Evolutionary conservation across 73 alveolate species (phyloP).

Genomic region (Tetrahymena elliotti): DNA sequence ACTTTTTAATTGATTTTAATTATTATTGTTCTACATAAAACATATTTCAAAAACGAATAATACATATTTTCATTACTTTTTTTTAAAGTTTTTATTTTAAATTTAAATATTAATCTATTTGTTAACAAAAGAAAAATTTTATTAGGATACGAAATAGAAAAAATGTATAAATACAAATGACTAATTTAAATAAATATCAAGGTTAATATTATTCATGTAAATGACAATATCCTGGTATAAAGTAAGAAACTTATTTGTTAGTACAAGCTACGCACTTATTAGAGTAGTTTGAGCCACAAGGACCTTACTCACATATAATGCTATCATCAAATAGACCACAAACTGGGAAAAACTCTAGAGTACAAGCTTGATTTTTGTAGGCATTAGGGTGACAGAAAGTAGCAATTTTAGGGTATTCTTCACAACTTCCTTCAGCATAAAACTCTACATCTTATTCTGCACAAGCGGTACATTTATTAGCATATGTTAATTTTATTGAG

Average conservation of each 20-base stretch:
- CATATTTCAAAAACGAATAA: too few species aligned
- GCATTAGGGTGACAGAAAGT: background rate
- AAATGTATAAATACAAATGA: too few species aligned
- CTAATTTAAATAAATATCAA: too few species aligned
- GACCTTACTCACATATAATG: background rate
- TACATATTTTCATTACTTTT: too few species aligned
- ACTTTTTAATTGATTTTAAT: too few species aligned
- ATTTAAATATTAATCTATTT: too few species aligned
- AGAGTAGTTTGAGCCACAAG: slow-evolving; percentile 12
- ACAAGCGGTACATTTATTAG: background rate
- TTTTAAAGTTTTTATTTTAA: too few species aligned
- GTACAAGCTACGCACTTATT: slow-evolving; percentile 25
- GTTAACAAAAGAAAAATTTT: too few species aligned
- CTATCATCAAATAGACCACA: slow-evolving; percentile 10
- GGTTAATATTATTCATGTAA: background rate
- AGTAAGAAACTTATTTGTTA: background rate
- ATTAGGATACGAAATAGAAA: too few species aligned
- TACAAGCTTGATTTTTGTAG: background rate
- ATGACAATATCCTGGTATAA: slow-evolving; percentile 5
- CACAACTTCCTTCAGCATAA: background rate
- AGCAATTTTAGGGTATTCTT: background rate
- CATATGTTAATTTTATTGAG: background rate
- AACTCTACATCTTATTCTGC: background rate
- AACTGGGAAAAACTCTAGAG: background rate
- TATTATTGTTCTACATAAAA: too few species aligned